A percentile compares a stretch with the other conserved stretches of the same genome.
phyloP scores from a whole-genome alignment of 768 basidiomycete genomes.

The Chalciporus sphaerocephalus region DNA sequence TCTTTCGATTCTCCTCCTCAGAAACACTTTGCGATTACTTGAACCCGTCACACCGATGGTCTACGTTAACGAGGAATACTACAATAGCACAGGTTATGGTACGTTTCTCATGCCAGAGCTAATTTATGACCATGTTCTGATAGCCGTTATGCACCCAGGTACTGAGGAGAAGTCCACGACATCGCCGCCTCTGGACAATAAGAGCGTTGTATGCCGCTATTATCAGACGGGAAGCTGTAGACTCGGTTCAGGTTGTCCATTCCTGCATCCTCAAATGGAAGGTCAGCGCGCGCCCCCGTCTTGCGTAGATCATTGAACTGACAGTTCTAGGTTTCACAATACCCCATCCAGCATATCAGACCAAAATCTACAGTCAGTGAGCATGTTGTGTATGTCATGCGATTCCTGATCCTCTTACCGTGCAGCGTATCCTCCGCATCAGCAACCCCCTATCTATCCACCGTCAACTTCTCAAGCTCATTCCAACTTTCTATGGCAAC shows the following conservation, averaged over 20 bases:
- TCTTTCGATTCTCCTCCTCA: neutral
- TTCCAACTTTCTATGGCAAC: conserved; percentile 23
- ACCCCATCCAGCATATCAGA: conserved; percentile 11
- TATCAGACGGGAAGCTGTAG: conserved; percentile 25
- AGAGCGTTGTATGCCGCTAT: conserved; percentile 22
- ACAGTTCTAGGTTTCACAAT: conserved; percentile 10
- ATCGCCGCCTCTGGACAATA: conserved; percentile 1
- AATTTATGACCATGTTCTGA: conserved; percentile 1
- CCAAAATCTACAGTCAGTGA: conserved; percentile 19
- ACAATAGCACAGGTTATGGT: conserved; percentile 13
- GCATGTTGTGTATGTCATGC: neutral
- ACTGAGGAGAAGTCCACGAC: conserved; percentile 2
- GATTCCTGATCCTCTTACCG: conserved; percentile 4
- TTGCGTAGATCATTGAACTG: conserved; percentile 1
- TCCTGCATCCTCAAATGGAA: conserved; percentile 19
- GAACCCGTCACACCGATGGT: conserved; percentile 9
- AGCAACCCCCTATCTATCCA: conserved; percentile 19
- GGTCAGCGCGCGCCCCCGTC: conserved; percentile 14
- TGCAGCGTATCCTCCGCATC: conserved; percentile 17
- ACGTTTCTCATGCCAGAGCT: conserved; percentile 1
- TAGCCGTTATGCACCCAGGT: conserved; percentile 11
- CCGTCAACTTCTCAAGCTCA: conserved; percentile 12
- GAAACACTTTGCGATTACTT: conserved; percentile 4
- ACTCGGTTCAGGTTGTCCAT: conserved; percentile 25
- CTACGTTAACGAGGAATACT: conserved; percentile 14